phyloP scores from a whole-genome alignment of 306 rosid species.

The Glycyrrhiza uralensis region DNA sequence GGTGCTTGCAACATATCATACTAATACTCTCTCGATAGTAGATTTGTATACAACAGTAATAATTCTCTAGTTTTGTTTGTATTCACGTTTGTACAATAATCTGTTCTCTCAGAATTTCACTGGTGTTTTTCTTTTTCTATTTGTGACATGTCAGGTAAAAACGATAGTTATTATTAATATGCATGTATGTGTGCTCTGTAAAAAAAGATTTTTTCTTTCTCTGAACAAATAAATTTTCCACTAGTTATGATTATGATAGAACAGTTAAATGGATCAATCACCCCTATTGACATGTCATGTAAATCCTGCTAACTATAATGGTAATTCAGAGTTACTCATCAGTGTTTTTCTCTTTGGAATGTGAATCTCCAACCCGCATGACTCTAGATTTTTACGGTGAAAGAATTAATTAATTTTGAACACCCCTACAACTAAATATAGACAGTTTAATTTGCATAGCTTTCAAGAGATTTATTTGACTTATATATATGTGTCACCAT shows the following conservation, averaged over 20 bases:
- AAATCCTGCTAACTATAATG: conserved; percentile 39
- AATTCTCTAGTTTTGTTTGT: conserved; percentile 40
- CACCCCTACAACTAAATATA: no score
- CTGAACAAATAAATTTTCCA: background rate
- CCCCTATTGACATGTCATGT: conserved; percentile 38
- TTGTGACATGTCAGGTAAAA: conserved; percentile 30
- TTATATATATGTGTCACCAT: no score
- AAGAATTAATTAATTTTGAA: background rate
- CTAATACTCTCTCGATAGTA: conserved; percentile 27
- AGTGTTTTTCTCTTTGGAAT: conserved; percentile 22
- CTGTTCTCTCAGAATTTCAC: background rate
- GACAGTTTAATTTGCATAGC: no score
- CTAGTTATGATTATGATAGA: conserved; percentile 30
- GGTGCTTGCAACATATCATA: conserved; percentile 20
- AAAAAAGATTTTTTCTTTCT: background rate
- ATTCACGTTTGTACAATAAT: conserved; percentile 21
- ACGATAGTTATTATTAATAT: conserved; percentile 14
- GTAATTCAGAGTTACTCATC: conserved; percentile 28
- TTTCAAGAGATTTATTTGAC: no score
- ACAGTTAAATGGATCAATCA: conserved; percentile 53
- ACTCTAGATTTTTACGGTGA: conserved; percentile 21
- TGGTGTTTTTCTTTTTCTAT: conserved; percentile 6
- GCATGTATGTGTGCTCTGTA: background rate
- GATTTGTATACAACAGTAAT: conserved; percentile 31
- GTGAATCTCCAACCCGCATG: conserved; percentile 25